A percentile compares a stretch with the other conserved stretches of the same genome.
These are phyloP conservation scores for Mortierella hygrophila DNA, from an alignment of 192 early-diverging fungal species.

Conservation along the genomic window DNA sequence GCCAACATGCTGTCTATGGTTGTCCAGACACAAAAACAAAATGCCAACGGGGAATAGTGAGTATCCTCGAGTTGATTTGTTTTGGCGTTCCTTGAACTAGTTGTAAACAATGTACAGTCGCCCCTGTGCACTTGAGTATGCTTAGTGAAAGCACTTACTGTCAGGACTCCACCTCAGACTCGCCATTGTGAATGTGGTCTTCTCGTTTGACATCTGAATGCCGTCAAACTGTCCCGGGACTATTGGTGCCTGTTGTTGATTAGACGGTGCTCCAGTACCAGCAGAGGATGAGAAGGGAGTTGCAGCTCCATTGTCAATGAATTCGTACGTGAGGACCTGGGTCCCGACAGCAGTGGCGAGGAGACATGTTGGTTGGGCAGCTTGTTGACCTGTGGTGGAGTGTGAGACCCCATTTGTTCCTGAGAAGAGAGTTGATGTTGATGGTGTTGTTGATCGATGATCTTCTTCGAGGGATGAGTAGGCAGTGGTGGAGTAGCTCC, in stretches of 20 bases:
- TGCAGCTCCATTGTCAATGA: constrained; percentile 26
- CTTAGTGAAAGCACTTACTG: constrained; percentile 24
- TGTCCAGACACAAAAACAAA: neutral
- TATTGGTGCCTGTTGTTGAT: constrained; percentile 19
- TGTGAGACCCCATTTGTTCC: neutral
- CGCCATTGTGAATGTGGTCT: constrained; percentile 15
- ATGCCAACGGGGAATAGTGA: neutral
- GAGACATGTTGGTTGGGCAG: constrained; percentile 19
- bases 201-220: constrained; percentile 38
- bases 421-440: neutral
- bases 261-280: neutral
- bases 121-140: neutral
- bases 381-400: neutral
- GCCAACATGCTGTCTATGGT: constrained; percentile 44
- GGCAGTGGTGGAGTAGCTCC: constrained; percentile 48
- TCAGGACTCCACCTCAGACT: constrained; percentile 53
- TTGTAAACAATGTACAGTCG: neutral
- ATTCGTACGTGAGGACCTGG: constrained; percentile 38
- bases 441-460: neutral
- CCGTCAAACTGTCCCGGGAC: constrained; percentile 41
- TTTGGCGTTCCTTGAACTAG: neutral
- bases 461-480: constrained; percentile 50
- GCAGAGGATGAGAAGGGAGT: neutral
- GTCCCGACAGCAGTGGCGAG: constrained; percentile 22
- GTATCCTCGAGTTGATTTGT: neutral